Evolutionary conservation across 352 stramenopile genomes (phyloP).

Genomic region (Pythium oligandrum): DNA sequence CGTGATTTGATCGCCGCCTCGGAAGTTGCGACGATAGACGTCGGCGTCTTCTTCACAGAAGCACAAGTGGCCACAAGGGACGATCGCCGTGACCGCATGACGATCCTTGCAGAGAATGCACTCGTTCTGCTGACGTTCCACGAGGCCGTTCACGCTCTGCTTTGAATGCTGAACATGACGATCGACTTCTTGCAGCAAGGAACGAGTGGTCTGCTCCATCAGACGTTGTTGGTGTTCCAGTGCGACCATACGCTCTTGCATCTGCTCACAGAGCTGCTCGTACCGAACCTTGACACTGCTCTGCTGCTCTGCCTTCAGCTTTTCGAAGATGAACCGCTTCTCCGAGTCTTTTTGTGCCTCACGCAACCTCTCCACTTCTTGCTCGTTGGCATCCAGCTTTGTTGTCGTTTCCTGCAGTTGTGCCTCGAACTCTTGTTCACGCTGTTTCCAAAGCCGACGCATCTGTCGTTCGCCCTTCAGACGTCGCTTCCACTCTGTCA

Average conservation of each 20-base stretch:
- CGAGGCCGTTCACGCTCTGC: constrained; percentile 38
- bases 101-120: constrained; percentile 82
- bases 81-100: constrained; percentile 61
- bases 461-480: constrained; percentile 74
- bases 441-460: constrained; percentile 72
- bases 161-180: constrained; percentile 69
- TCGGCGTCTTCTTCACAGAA: constrained; percentile 83
- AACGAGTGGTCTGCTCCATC: constrained; percentile 74
- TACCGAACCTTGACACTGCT: constrained; percentile 72
- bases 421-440: constrained; percentile 65
- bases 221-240: constrained; percentile 72
- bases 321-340: constrained; percentile 68
- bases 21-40: constrained; percentile 47
- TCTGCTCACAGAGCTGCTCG: constrained; percentile 68
- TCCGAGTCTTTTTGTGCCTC: constrained; percentile 59
- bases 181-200: constrained; percentile 66
- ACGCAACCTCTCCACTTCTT: constrained; percentile 31
- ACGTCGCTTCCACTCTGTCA: constrained; percentile 74
- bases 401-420: constrained; percentile 58
- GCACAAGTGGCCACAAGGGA: constrained; percentile 79
- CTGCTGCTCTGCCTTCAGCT: constrained; percentile 66
- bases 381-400: constrained; percentile 43
- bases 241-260: constrained; percentile 59
- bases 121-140: constrained; percentile 53
- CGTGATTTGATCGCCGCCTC: constrained; percentile 23